phyloP scores from a whole-genome alignment of 352 stramenopile genomes.

The Phytophthora idaei region DNA sequence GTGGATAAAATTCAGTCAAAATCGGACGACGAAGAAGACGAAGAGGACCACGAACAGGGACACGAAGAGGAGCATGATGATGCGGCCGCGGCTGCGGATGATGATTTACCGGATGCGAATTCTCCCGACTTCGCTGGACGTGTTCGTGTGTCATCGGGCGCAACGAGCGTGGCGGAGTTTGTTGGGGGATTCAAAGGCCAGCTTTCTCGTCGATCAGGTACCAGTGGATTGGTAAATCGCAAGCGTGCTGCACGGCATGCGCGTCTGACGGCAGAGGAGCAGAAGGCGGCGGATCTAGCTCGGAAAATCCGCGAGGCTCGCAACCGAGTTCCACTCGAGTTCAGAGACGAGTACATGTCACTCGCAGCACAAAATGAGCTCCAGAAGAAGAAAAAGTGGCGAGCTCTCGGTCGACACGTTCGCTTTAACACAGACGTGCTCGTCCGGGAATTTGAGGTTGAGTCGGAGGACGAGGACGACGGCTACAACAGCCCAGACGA shows the following conservation, averaged over 20 bases:
- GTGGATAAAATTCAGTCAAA: conserved; percentile 45
- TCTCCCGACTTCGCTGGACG: conserved; percentile 35
- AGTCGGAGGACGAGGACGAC: conserved; percentile 58
- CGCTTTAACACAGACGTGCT: conserved; percentile 52
- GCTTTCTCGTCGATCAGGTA: conserved; percentile 42
- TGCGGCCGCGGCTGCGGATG: conserved; percentile 12
- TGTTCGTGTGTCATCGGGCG: conserved; percentile 45
- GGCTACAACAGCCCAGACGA: conserved; percentile 43
- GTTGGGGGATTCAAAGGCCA: conserved; percentile 70
- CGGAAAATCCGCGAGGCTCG: conserved; percentile 55
- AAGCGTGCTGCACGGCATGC: conserved; percentile 49
- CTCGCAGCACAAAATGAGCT: conserved; percentile 35
- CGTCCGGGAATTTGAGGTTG: conserved; percentile 63
- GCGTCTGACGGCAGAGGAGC: conserved; percentile 46
- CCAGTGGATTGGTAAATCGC: conserved; percentile 48
- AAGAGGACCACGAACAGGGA: conserved; percentile 19
- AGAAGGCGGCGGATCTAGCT: conserved; percentile 50
- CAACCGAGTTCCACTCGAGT: conserved; percentile 63
- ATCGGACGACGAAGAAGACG: conserved; percentile 24
- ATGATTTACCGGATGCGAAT: conserved; percentile 27
- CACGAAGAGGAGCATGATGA: conserved; percentile 30
- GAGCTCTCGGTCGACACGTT: conserved; percentile 37
- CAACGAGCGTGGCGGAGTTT: conserved; percentile 66
- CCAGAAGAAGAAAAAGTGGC: conserved; percentile 44
- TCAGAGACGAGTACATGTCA: conserved; percentile 50